phyloP scores from a whole-genome alignment of 2,329 filamentous ascomycete species.

The Fusarium sp. region DNA sequence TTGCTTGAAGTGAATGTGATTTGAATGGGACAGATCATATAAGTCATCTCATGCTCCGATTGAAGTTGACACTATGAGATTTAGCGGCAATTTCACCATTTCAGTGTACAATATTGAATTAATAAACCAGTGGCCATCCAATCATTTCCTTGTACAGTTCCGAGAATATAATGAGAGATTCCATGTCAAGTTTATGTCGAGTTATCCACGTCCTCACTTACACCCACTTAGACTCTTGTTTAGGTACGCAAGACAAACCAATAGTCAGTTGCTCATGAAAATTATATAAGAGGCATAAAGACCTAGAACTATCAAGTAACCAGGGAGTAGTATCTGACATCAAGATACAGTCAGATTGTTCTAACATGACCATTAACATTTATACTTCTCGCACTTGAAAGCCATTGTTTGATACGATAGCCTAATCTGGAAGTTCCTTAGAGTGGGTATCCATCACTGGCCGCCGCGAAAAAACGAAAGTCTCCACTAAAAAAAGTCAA shows the following conservation, averaged over 20 bases:
- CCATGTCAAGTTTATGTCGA: background rate
- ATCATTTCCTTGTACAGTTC: too few species aligned
- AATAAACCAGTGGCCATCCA: too few species aligned
- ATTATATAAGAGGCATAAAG: background rate
- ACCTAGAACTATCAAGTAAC: rapidly evolving
- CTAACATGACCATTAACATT: background rate
- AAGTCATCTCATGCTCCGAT: background rate
- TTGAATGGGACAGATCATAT: background rate
- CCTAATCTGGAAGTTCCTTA: background rate
- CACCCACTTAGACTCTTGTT: background rate
- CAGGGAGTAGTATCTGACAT: too few species aligned
- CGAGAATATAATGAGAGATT: too few species aligned
- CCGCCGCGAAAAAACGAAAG: background rate
- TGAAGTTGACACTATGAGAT: background rate
- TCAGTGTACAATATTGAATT: too few species aligned
- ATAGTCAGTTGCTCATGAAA: background rate
- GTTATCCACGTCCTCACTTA: background rate
- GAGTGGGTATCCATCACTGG: background rate
- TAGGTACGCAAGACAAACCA: too few species aligned
- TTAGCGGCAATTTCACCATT: too few species aligned
- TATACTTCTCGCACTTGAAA: background rate
- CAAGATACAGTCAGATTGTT: background rate
- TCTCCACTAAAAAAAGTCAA: conserved; percentile 47
- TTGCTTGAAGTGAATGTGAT: background rate
- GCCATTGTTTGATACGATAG: background rate